Evolutionary conservation across 2,329 filamentous ascomycete genomes (phyloP).

Genomic region (Xylariales sp.): DNA sequence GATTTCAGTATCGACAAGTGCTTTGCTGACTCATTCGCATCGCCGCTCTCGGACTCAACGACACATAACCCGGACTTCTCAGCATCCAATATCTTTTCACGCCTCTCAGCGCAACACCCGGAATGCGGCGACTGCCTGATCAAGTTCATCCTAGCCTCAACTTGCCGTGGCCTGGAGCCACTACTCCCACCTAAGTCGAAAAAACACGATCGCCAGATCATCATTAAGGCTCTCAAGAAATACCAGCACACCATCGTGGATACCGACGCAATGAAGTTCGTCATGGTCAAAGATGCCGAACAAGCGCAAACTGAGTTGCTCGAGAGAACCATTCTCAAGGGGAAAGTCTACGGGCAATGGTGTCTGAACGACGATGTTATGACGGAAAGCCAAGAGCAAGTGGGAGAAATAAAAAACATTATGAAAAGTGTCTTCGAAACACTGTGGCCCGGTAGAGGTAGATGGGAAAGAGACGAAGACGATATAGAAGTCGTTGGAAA

Average conservation of each 20-base stretch:
- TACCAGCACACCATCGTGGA: slow-evolving; percentile 37
- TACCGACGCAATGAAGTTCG: slow-evolving; percentile 34
- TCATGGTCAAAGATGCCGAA: slow-evolving; percentile 39
- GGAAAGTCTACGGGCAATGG: slow-evolving; percentile 31
- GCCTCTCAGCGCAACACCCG: slow-evolving; percentile 31
- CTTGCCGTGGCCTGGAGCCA: slow-evolving; percentile 30
- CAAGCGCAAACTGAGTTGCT: slow-evolving; percentile 33
- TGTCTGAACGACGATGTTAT: slow-evolving; percentile 40
- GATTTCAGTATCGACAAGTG: slow-evolving; percentile 37
- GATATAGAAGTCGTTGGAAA: no score
- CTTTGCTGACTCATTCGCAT: slow-evolving; percentile 35
- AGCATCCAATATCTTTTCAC: slow-evolving; percentile 33
- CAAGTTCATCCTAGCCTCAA: slow-evolving; percentile 33
- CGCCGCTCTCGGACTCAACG: slow-evolving; percentile 27
- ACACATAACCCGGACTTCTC: slow-evolving; percentile 32
- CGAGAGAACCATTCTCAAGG: slow-evolving; percentile 29
- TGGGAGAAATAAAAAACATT: slow-evolving; percentile 29
- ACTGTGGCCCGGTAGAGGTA: slow-evolving; percentile 22
- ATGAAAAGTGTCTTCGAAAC: slow-evolving; percentile 30
- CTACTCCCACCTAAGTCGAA: slow-evolving; percentile 30
- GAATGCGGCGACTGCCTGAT: slow-evolving; percentile 37
- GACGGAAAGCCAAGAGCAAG: slow-evolving; percentile 28
- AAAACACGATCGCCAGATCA: slow-evolving; percentile 25
- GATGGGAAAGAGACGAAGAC: slow-evolving; percentile 21
- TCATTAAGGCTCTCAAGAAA: slow-evolving; percentile 33